Evolutionary conservation across 129 eudicot genomes (phyloP).

Genomic region (Chrysanthemum lavandulifolium): DNA sequence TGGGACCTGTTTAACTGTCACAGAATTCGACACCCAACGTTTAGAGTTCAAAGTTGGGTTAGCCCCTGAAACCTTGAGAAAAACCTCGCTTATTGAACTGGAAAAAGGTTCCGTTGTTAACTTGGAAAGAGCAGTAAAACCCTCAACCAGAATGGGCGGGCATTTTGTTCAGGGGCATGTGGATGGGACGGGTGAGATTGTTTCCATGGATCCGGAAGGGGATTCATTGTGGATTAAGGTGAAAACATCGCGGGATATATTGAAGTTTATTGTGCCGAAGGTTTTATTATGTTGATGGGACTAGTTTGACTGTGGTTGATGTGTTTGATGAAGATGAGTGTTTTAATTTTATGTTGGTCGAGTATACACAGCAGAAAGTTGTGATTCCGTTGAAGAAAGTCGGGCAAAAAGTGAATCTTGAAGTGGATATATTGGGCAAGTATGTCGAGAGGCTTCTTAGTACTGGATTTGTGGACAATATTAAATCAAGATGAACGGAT

Average conservation of each 20-base stretch:
- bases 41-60: slow-evolving; percentile 65
- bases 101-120: slow-evolving; percentile 68
- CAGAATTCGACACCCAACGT: slow-evolving; percentile 44
- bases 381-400: slow-evolving; percentile 82
- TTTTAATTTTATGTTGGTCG: slow-evolving; percentile 89
- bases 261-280: slow-evolving; percentile 88
- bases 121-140: slow-evolving; percentile 76
- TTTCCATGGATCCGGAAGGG: slow-evolving; percentile 53
- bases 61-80: slow-evolving; percentile 72
- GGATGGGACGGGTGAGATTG: slow-evolving; percentile 89
- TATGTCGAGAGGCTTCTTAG: slow-evolving; percentile 82
- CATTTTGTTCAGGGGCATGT: slow-evolving; percentile 98
- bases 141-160: slow-evolving; percentile 87
- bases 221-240: slow-evolving; percentile 96
- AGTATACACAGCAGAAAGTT: slow-evolving; percentile 84
- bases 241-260: slow-evolving; percentile 56
- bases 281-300: slow-evolving; percentile 90
- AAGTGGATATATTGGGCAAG: slow-evolving; percentile 91
- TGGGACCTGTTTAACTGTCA: slow-evolving; percentile 84
- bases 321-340: slow-evolving; percentile 81
- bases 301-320: slow-evolving; percentile 88
- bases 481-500: slow-evolving; percentile 31
- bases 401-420: slow-evolving; percentile 91
- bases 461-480: slow-evolving; percentile 59
- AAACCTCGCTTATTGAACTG: slow-evolving; percentile 57